Base-by-base conservation (phyloP, 768 basidiomycete genomes). In the Coprinellus micaceus region DNA sequence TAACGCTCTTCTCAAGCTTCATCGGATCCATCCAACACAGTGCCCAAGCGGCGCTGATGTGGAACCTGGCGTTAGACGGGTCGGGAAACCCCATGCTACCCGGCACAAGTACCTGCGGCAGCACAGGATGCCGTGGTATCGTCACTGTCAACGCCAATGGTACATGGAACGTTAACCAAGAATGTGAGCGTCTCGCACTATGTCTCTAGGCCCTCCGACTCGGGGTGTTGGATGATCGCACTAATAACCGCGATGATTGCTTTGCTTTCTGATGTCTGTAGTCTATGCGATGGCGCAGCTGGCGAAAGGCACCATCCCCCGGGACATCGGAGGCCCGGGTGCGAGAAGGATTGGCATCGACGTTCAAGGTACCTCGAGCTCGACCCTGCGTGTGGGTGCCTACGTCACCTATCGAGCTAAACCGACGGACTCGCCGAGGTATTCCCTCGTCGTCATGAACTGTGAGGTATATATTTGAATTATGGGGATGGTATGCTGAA, bases 241-340 rank as follows among this genome's bases (percentile, higher is more conserved):
- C n/a, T n/a, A n/a, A n/a, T n/a, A n/a, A n/a, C n/a, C n/a, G n/a
- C n/a, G n/a, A n/a, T n/a, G n/a, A n/a, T n/a, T n/a, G n/a, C n/a
- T n/a, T n/a, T n/a, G n/a, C n/a, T n/a, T n/a, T n/a, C n/a, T n/a
- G 29, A 54, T 44, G 26, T 43, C 26, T 28, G 30, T 55, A 84
- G 82, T 83, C 69, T 89, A 87, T 59, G 66, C 80, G 1, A 82
- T 89, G 81, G 85, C 83, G 3, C 86, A 89, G 39, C 81, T 83
- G 1, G 85, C 84, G 21, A 86, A 87, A 67, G 88, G 85, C 12
- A 78, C 84, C 45, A 71, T 87, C 15, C 88, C 88, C 1, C 79
- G 81, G 45, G 88, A 90, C 53, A 63, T 65, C 3, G 82, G 81
- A 5, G 87, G 88, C 1, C 84, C 86, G 1, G 85, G 73, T 61